Percentiles rank a stretch among this genome's conserved stretches.
Evolutionary conservation across 257 asterid genomes (phyloP).

Genomic region (Marsdenia floribunda): DNA sequence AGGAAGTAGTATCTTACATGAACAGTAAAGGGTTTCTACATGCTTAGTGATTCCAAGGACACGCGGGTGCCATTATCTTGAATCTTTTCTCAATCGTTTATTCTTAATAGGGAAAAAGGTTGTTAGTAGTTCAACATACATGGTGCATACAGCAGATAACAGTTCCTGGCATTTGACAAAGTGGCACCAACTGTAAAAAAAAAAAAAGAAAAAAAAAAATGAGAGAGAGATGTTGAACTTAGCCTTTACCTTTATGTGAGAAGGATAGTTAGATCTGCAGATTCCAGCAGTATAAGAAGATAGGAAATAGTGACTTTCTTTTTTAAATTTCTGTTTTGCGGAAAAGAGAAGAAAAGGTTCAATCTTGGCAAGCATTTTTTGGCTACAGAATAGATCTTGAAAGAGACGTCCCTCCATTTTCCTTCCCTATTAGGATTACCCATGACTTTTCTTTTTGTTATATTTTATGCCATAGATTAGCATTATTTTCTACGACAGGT

Average conservation of each 20-base stretch:
- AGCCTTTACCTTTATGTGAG: no score
- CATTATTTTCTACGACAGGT: no score
- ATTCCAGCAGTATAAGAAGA: not conserved
- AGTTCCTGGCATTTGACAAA: no score
- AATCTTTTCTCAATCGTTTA: not conserved
- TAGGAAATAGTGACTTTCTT: not conserved
- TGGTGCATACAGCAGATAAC: no score
- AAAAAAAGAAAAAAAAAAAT: no score
- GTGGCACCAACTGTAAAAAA: no score
- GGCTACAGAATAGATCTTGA: not conserved
- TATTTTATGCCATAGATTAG: no score
- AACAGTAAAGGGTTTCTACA: constrained; percentile 64
- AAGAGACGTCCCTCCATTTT: not conserved
- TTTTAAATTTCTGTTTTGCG: not conserved
- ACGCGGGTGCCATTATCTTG: not conserved
- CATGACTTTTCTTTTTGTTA: no score
- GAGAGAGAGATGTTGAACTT: no score
- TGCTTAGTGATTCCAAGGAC: constrained; percentile 14
- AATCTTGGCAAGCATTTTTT: not conserved
- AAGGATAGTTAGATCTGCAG: not conserved
- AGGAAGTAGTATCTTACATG: constrained; percentile 63
- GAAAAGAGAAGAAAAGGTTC: not conserved
- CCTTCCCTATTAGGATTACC: not conserved
- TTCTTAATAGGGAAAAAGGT: not conserved
- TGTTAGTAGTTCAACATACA: no score